Base-by-base conservation (phyloP, 108 stramenopile genomes). In the Pseudonitzschia multistriata region DNA sequence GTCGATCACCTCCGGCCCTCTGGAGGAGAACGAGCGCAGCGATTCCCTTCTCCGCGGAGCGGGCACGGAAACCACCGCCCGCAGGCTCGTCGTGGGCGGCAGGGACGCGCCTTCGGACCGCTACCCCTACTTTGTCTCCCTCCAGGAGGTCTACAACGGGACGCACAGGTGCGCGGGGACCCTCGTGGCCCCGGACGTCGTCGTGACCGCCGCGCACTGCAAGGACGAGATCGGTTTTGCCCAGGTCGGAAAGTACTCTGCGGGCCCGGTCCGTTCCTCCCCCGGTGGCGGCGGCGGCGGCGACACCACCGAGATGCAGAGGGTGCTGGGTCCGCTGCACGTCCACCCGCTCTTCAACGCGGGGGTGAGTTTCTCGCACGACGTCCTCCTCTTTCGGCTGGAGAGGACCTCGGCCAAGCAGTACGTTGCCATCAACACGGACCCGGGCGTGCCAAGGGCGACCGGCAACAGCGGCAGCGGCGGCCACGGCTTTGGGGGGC, bases 161-260 rank as follows among this genome's bases (percentile, higher is more conserved):
- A 33, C 24, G 3, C 82, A 74, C 45, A 52, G 71, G 30, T 90
- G 89, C 63, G 89, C 86, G 8, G 89, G 89, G 27, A 53, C 81
- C 0, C 35, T 90, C n/a, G 71, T 91, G 22, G 86, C 89, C 3
- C 79, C 79, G 5, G 89, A 91, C 65, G 72, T 88, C 14, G 79
- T 91, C 13, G 40, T 91, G 45, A 85, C 85, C 10, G 89, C 89
- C 24, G 81, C 85, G 0, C 89, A 91, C 75, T 91, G 89, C 68
- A 49, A 55, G 4, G 55, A 64, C 24, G 45, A 21, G 10, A n/a
- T 66, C 11, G 42, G 30, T 13, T 56, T 60, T 42, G 83, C 71
- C 15, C 67, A 79, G 0, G 63, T 88, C 34, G 82, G 83, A 31
- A 55, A 68, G 49, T 76, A 71, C 24, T 75, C 83, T 64, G 61